Evolutionary conservation across 768 basidiomycete genomes (phyloP).

Genomic region (Saitozyma sp.): DNA sequence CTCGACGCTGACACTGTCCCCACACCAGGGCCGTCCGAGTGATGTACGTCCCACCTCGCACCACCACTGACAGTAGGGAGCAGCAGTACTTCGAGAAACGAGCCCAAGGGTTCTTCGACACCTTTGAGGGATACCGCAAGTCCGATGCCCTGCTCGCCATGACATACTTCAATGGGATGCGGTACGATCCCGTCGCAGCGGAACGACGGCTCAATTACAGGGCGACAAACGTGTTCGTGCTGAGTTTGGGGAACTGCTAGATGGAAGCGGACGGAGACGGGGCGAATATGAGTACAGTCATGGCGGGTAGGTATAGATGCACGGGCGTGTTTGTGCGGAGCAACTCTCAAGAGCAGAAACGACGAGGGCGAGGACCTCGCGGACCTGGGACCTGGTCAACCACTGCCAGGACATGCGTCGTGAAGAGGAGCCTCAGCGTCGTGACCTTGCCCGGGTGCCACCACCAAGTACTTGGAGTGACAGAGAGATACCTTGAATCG

Average conservation of each 20-base stretch:
- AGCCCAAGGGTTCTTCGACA: conserved; percentile 28
- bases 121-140: conserved; percentile 31
- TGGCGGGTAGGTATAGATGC: no score
- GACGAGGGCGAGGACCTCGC: no score
- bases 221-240: conserved; percentile 28
- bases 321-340: no score
- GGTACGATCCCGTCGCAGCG: conserved; percentile 19
- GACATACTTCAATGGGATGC: conserved; percentile 31
- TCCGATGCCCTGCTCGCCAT: conserved; percentile 27
- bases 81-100: conserved; percentile 39
- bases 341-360: no score
- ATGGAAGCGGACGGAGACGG: background rate
- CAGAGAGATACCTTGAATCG: no score
- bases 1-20: background rate
- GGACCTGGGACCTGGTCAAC: no score
- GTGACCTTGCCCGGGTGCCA: no score
- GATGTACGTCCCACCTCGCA: conserved; percentile 15
- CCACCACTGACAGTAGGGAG: conserved; percentile 14
- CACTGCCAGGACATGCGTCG: no score
- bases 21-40: conserved; percentile 26
- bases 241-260: conserved; percentile 29
- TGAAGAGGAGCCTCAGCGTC: no score
- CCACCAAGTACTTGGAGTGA: no score
- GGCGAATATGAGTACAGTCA: no score
- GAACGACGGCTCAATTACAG: conserved; percentile 20